A percentile compares a stretch with the other conserved stretches of the same genome.
Evolutionary conservation across 208 protist genomes (phyloP).

Genomic region (Crithidia acanthocephali): DNA sequence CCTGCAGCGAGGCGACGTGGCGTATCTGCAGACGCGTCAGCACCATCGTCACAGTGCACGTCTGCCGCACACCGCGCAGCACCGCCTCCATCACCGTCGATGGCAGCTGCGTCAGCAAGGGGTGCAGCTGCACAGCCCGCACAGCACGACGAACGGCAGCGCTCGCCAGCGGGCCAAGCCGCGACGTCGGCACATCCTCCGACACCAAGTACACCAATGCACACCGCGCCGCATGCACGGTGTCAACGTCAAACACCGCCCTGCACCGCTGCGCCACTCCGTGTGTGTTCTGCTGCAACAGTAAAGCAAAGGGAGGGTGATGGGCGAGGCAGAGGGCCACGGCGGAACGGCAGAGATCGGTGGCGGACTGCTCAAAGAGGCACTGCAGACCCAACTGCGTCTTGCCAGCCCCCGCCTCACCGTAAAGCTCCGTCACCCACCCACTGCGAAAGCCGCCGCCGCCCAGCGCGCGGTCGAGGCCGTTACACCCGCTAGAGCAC

Average conservation of each 20-base stretch:
- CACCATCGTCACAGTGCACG: slow-evolving; percentile 32
- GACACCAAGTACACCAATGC: slow-evolving; percentile 63
- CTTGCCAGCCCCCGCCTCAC: slow-evolving; percentile 81
- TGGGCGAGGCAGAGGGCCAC: slow-evolving; percentile 17
- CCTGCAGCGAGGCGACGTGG: slow-evolving; percentile 35
- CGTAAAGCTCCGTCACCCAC: slow-evolving; percentile 68
- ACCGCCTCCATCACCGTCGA: slow-evolving; percentile 13
- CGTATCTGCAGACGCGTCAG: slow-evolving; percentile 57
- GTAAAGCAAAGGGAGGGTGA: background rate
- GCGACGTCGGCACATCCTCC: slow-evolving; percentile 55
- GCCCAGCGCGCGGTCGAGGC: slow-evolving; percentile 38
- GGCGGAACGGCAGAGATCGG: slow-evolving; percentile 20
- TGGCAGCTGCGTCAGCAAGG: slow-evolving; percentile 34
- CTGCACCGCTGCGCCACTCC: background rate
- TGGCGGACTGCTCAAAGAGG: slow-evolving; percentile 53
- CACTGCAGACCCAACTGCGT: slow-evolving; percentile 76
- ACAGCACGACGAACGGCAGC: slow-evolving; percentile 26
- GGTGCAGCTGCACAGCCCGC: slow-evolving; percentile 19
- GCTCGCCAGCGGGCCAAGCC: slow-evolving; percentile 37
- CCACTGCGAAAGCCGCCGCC: slow-evolving; percentile 58
- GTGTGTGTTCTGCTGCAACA: background rate
- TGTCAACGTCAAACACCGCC: background rate
- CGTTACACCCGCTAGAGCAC: slow-evolving; percentile 45
- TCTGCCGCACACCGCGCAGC: slow-evolving; percentile 28
- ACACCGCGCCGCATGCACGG: slow-evolving; percentile 12